phyloP scores from a whole-genome alignment of 371 early-diverging fungal species.

The Mycotypha africana region DNA sequence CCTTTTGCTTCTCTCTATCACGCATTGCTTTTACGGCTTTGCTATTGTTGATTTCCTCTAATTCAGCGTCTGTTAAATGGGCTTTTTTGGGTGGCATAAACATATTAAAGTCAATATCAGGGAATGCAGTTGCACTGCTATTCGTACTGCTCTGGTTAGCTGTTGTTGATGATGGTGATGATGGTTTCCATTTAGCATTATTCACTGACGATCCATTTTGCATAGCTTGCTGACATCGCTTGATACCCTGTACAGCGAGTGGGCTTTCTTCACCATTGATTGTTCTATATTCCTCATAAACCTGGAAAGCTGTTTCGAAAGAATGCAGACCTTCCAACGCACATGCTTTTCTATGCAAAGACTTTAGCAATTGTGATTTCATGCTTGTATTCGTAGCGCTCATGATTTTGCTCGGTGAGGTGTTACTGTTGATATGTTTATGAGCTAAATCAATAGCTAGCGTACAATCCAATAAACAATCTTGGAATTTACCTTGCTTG shows the following conservation, averaged over 20 bases:
- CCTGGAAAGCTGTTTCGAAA: slow-evolving; percentile 67
- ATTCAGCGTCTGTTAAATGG: slow-evolving; percentile 2
- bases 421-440: slow-evolving; percentile 1
- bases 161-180: neutral
- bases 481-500: slow-evolving; percentile 82
- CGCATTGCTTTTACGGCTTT: slow-evolving; percentile 68
- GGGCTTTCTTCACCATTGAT: slow-evolving; percentile 38
- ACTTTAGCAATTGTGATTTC: slow-evolving; percentile 11
- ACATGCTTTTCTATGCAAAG: slow-evolving; percentile 57
- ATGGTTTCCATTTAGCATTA: neutral
- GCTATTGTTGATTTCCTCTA: slow-evolving; percentile 34
- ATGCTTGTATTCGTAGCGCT: slow-evolving; percentile 1
- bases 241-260: slow-evolving; percentile 41
- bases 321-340: slow-evolving; percentile 80
- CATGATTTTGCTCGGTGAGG: slow-evolving; percentile 35
- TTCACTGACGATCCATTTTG: neutral
- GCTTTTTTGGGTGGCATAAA: slow-evolving; percentile 5
- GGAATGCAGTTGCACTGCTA: slow-evolving; percentile 7
- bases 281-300: slow-evolving; percentile 59
- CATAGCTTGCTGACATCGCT: slow-evolving; percentile 28
- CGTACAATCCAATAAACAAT: slow-evolving; percentile 59
- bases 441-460: slow-evolving; percentile 9
- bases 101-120: slow-evolving; percentile 18
- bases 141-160: neutral
- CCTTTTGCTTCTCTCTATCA: slow-evolving; percentile 61